A percentile compares a stretch with the other conserved stretches of the same genome.
phyloP scores from a whole-genome alignment of 23 red algal genomes.

The Gracilariopsis chorda region DNA sequence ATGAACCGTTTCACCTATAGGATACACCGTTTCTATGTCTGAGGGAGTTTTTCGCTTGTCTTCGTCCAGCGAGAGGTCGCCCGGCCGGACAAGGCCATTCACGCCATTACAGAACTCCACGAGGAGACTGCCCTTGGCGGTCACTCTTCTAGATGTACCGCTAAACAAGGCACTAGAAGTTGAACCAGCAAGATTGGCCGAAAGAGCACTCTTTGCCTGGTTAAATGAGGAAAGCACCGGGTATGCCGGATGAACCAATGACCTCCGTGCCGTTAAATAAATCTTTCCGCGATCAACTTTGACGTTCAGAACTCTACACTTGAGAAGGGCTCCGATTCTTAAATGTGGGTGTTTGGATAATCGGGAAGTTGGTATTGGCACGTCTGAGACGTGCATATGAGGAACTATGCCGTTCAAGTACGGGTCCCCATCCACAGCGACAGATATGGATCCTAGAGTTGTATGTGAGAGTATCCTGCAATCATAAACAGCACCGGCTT shows the following conservation, averaged over 20 bases:
- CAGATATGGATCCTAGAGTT: slow-evolving; percentile 14
- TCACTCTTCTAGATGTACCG: slow-evolving; percentile 8
- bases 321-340: slow-evolving; percentile 28
- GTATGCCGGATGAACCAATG: slow-evolving; percentile 21
- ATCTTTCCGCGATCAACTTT: slow-evolving; percentile 24
- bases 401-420: slow-evolving; percentile 32
- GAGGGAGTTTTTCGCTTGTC: neutral
- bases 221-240: slow-evolving; percentile 18
- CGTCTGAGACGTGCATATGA: slow-evolving; percentile 46
- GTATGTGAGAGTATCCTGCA: slow-evolving; percentile 30
- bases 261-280: slow-evolving; percentile 27
- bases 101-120: slow-evolving; percentile 40
- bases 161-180: neutral
- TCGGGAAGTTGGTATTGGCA: neutral
- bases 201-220: slow-evolving; percentile 17
- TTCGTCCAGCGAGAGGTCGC: slow-evolving; percentile 5
- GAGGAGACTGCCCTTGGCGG: slow-evolving; percentile 4
- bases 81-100: slow-evolving; percentile 10
- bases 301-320: slow-evolving; percentile 34
- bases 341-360: slow-evolving; percentile 31
- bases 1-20: slow-evolving; percentile 48
- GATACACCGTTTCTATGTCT: slow-evolving; percentile 45
- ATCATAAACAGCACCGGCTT: slow-evolving; percentile 24
- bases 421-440: slow-evolving; percentile 68
- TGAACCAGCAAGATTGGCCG: neutral